A percentile compares a stretch with the other conserved stretches of the same genome.
These are phyloP conservation scores for Kwoniella sp. DNA, from an alignment of 768 basidiomycete genomes.

Conservation along the genomic window DNA sequence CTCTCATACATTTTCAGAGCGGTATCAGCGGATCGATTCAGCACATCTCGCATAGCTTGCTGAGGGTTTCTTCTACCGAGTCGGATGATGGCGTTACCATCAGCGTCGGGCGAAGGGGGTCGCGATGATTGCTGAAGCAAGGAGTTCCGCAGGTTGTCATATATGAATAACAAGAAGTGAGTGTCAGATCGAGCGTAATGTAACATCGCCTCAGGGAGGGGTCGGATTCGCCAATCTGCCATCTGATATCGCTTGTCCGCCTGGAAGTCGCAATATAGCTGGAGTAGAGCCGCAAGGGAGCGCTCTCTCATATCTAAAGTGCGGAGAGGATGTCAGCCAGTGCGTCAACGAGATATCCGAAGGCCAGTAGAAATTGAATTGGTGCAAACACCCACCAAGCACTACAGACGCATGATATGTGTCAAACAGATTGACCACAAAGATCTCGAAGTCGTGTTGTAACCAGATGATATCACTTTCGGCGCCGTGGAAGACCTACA, in stretches of 20 bases:
- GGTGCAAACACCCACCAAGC: slow-evolving; percentile 65
- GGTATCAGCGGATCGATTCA: slow-evolving; percentile 75
- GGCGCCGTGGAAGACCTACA: slow-evolving; percentile 88
- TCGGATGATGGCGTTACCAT: slow-evolving; percentile 55
- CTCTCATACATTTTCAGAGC: slow-evolving; percentile 71
- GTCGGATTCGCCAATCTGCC: slow-evolving; percentile 95
- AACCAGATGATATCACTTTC: slow-evolving; percentile 94
- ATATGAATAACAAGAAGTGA: slow-evolving; percentile 89
- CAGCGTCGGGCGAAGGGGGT: slow-evolving; percentile 34
- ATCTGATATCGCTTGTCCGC: slow-evolving; percentile 96
- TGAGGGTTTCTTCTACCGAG: slow-evolving; percentile 58
- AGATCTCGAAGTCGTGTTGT: slow-evolving; percentile 91
- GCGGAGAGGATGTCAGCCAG: background rate
- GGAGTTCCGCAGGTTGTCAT: slow-evolving; percentile 84
- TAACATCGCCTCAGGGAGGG: slow-evolving; percentile 84
- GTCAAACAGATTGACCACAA: slow-evolving; percentile 94
- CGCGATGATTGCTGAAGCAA: slow-evolving; percentile 61
- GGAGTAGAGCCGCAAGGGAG: slow-evolving; percentile 78
- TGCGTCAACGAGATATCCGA: background rate
- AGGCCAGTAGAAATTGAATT: background rate
- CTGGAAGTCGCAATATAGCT: slow-evolving; percentile 83
- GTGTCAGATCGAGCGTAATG: slow-evolving; percentile 94
- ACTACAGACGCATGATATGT: slow-evolving; percentile 92
- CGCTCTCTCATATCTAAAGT: slow-evolving; percentile 75
- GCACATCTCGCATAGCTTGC: slow-evolving; percentile 65